Evolutionary conservation across 2,329 filamentous ascomycete species (phyloP).

Genomic region (Pestalotiopsis sp.): DNA sequence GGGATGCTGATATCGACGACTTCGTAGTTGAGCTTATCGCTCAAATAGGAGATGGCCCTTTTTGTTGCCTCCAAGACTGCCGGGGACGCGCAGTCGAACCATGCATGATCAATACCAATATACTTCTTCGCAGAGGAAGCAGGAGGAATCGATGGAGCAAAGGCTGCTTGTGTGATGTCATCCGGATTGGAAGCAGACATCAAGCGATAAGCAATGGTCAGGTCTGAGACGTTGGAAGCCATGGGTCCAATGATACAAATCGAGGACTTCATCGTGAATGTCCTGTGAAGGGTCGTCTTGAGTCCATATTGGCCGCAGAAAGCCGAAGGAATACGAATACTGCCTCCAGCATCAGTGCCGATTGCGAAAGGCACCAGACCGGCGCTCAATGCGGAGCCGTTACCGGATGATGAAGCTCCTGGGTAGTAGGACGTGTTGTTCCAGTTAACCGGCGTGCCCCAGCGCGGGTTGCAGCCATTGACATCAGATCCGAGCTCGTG

Average conservation of each 20-base stretch:
- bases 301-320: conserved; percentile 84
- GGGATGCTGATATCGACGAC: conserved; percentile 66
- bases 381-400: conserved; percentile 68
- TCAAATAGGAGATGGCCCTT: conserved; percentile 57
- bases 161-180: conserved; percentile 62
- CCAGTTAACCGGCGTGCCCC: conserved; percentile 78
- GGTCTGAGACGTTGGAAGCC: conserved; percentile 73
- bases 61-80: conserved; percentile 65
- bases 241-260: conserved; percentile 74
- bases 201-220: conserved; percentile 79
- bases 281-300: conserved; percentile 76
- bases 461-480: conserved; percentile 78
- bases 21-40: conserved; percentile 46
- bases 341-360: conserved; percentile 77
- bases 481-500: conserved; percentile 81
- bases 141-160: conserved; percentile 58
- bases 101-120: conserved; percentile 71
- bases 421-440: conserved; percentile 77
- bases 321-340: conserved; percentile 70
- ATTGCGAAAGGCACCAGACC: conserved; percentile 77
- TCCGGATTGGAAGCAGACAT: conserved; percentile 74
- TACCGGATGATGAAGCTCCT: conserved; percentile 80
- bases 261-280: conserved; percentile 56
- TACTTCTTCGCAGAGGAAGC: conserved; percentile 52
- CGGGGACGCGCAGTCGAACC: conserved; percentile 71